A percentile compares a stretch with the other conserved stretches of the same genome.
phyloP scores from a whole-genome alignment of 2,329 filamentous ascomycete genomes.

The Aspergillus proliferans region DNA sequence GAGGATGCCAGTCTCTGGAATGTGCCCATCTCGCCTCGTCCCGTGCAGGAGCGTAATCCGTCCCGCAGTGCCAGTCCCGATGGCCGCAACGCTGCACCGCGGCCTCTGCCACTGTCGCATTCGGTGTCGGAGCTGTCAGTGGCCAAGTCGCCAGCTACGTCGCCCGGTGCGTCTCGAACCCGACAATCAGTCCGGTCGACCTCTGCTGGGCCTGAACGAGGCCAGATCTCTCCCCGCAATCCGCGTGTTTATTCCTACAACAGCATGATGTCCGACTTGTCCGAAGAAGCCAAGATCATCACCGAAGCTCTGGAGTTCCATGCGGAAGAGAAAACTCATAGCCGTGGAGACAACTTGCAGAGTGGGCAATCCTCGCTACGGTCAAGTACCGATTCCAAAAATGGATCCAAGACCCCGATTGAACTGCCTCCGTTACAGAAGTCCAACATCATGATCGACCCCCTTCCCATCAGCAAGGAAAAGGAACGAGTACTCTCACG shows the following conservation, averaged over 20 bases:
- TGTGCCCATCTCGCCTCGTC: slow-evolving; percentile 44
- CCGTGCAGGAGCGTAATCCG: slow-evolving; percentile 32
- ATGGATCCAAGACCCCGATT: slow-evolving; percentile 32
- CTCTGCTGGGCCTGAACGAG: slow-evolving; percentile 37
- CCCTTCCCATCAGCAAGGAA: slow-evolving; percentile 60
- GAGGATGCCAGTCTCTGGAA: slow-evolving; percentile 48
- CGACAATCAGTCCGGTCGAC: slow-evolving; percentile 27
- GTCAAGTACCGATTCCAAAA: slow-evolving; percentile 34
- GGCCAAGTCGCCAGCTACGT: slow-evolving; percentile 16
- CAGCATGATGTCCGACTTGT: slow-evolving; percentile 51
- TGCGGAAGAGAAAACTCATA: slow-evolving; percentile 44
- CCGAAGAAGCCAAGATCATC: slow-evolving; percentile 54
- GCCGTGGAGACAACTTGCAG: slow-evolving; percentile 43
- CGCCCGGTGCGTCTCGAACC: slow-evolving; percentile 27
- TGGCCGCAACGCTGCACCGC: slow-evolving; percentile 32
- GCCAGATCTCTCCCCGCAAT: slow-evolving; percentile 35
- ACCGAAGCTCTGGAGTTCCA: slow-evolving; percentile 56
- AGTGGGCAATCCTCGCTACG: slow-evolving; percentile 34
- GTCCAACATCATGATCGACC: slow-evolving; percentile 59
- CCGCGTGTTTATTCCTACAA: slow-evolving; percentile 55
- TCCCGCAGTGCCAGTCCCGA: slow-evolving; percentile 40
- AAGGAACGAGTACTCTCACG: slow-evolving; percentile 59
- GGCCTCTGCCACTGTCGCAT: slow-evolving; percentile 40
- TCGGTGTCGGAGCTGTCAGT: slow-evolving; percentile 23
- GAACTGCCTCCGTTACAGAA: slow-evolving; percentile 57